A percentile compares a stretch with the other conserved stretches of the same genome.
Evolutionary conservation across 257 asterid genomes (phyloP).

Genomic region (Plantago major): DNA sequence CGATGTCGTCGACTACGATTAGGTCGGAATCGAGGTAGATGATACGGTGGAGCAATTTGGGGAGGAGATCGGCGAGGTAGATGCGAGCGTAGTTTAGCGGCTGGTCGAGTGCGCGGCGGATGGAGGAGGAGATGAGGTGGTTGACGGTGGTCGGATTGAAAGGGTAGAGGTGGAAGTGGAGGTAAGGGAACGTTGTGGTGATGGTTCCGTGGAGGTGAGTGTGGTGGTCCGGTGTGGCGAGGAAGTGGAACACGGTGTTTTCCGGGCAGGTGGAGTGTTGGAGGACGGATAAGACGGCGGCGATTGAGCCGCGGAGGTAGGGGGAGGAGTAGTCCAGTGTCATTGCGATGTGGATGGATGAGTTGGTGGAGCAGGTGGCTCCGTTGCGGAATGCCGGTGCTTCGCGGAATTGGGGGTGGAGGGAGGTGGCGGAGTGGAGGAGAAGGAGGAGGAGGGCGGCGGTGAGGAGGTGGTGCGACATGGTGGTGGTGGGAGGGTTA

Average conservation of each 20-base stretch:
- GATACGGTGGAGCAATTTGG: conserved; percentile 46
- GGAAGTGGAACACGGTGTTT: no score
- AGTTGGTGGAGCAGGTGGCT: conserved; percentile 37
- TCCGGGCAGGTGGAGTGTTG: no score
- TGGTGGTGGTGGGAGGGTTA: conserved; percentile 11
- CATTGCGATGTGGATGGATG: conserved; percentile 76
- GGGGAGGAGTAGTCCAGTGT: conserved; percentile 82
- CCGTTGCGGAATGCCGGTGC: conserved; percentile 94
- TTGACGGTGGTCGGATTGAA: no score
- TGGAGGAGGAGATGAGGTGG: no score
- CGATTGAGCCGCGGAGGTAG: no score
- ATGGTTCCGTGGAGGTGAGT: no score
- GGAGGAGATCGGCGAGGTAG: conserved; percentile 75
- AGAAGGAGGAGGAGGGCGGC: conserved; percentile 21
- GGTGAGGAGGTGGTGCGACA: conserved; percentile 29
- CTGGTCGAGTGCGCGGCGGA: no score
- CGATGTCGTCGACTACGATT: conserved; percentile 74
- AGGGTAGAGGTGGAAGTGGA: no score
- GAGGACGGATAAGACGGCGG: no score
- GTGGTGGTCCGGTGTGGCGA: no score
- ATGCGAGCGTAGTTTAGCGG: conserved; percentile 82
- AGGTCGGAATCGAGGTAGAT: conserved; percentile 88
- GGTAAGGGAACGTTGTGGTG: no score
- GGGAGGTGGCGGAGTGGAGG: conserved; percentile 24
- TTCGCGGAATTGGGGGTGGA: conserved; percentile 54